A percentile compares a stretch with the other conserved stretches of the same genome.
Evolutionary conservation across 192 early-diverging fungal genomes (phyloP).

Genomic region (Powellomyces hirtus): DNA sequence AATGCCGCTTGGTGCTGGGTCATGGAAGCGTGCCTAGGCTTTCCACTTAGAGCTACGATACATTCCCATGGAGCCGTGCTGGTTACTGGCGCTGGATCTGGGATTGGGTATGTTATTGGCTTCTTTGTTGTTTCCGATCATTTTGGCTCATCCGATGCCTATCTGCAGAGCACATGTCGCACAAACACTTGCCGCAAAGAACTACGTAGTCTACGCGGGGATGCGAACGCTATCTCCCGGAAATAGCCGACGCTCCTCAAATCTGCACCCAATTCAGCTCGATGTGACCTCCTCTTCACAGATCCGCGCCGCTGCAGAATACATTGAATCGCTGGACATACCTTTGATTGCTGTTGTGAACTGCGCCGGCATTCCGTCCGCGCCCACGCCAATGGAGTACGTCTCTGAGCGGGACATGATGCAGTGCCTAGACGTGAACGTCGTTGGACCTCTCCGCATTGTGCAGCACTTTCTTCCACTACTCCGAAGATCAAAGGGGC

Average conservation of each 20-base stretch:
- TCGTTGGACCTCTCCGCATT: conserved; percentile 37
- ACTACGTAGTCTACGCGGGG: conserved; percentile 43
- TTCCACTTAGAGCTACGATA: background rate
- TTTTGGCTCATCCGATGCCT: background rate
- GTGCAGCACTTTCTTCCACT: conserved; percentile 37
- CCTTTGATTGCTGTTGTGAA: conserved; percentile 41
- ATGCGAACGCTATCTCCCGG: conserved; percentile 28
- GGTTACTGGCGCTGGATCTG: conserved; percentile 1
- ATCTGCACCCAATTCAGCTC: conserved; percentile 31
- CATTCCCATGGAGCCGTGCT: background rate
- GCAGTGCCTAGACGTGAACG: conserved; percentile 20
- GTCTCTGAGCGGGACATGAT: background rate
- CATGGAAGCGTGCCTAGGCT: background rate
- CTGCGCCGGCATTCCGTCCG: conserved; percentile 29
- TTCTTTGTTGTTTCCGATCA: no score
- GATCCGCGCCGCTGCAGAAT: conserved; percentile 9
- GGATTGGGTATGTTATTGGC: no score
- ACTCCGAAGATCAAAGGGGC: conserved; percentile 27
- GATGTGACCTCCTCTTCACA: conserved; percentile 32
- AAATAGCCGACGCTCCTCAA: background rate
- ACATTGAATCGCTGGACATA: background rate
- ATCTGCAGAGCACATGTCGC: background rate
- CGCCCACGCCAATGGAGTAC: conserved; percentile 2
- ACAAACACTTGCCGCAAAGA: conserved; percentile 22
- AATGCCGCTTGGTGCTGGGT: background rate